Evolutionary conservation across 352 stramenopile genomes (phyloP).

Genomic region (Pythium rhizo-oryzae): DNA sequence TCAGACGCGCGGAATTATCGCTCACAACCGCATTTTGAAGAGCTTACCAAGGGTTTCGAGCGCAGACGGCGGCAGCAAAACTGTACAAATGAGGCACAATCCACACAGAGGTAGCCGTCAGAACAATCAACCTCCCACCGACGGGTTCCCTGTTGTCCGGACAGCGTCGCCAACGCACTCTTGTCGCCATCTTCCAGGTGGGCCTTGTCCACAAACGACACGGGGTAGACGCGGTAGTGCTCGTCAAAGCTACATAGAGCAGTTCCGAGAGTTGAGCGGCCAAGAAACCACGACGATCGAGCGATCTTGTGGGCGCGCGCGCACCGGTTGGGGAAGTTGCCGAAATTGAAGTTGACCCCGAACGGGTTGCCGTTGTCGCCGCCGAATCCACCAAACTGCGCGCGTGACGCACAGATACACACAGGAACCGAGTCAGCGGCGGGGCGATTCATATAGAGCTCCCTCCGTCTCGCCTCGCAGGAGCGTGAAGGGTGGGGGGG

Average conservation of each 20-base stretch:
- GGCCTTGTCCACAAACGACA: conserved; percentile 88
- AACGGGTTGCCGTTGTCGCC: conserved; percentile 79
- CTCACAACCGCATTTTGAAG: neutral
- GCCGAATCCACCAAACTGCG: conserved; percentile 72
- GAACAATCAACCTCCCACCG: no score
- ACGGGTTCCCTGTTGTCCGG: neutral
- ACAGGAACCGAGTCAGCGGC: neutral
- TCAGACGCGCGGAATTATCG: neutral
- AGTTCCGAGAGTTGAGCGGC: conserved; percentile 3
- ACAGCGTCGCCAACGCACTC: conserved; percentile 69
- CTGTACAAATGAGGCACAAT: conserved; percentile 25
- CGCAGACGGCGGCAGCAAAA: conserved; percentile 97
- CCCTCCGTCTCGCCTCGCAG: neutral
- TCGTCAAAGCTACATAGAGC: conserved; percentile 79
- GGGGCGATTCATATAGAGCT: neutral
- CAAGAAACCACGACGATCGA: neutral
- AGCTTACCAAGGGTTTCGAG: conserved; percentile 94
- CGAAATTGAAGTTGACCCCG: conserved; percentile 80
- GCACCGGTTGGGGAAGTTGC: conserved; percentile 72
- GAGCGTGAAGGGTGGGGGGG: no score
- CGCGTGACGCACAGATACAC: no score
- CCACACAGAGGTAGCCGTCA: neutral
- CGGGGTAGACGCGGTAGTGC: conserved; percentile 86
- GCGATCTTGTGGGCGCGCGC: neutral
- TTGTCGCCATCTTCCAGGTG: conserved; percentile 91